These are phyloP conservation scores for Zymoseptoria ardabiliae DNA, from an alignment of 2,329 filamentous ascomycete genomes.

Conservation along the genomic window DNA sequence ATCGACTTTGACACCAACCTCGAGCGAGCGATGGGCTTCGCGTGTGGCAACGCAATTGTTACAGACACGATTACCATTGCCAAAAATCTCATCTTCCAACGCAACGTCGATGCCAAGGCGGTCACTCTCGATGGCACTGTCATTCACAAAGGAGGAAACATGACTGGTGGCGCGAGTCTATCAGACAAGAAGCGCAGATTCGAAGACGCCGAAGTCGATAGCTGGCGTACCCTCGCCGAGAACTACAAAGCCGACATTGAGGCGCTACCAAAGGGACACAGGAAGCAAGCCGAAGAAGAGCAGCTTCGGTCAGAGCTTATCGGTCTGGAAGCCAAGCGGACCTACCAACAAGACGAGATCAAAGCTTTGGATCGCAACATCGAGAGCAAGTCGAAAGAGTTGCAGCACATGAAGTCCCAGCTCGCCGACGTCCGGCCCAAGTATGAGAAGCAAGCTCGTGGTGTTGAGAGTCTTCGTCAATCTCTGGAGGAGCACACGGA, in stretches of 20 bases:
- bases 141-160: conserved; percentile 91
- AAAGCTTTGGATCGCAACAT: conserved; percentile 75
- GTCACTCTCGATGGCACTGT: conserved; percentile 93
- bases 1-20: conserved; percentile 86
- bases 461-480: conserved; percentile 56
- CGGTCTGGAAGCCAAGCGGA: conserved; percentile 69
- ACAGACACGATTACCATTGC: conserved; percentile 83
- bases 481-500: conserved; percentile 51
- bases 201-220: conserved; percentile 83
- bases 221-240: conserved; percentile 67
- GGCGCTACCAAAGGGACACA: conserved; percentile 70
- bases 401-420: conserved; percentile 65
- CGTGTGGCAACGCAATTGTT: conserved; percentile 89
- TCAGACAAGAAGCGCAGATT: conserved; percentile 66
- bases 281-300: conserved; percentile 71
- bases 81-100: conserved; percentile 81
- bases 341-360: conserved; percentile 66
- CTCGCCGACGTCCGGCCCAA: conserved; percentile 71
- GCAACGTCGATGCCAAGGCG: conserved; percentile 80
- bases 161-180: conserved; percentile 86
- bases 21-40: conserved; percentile 88
- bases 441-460: conserved; percentile 62
- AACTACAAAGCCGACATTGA: conserved; percentile 71
- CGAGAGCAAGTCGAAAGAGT: conserved; percentile 73
- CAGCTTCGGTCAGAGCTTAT: conserved; percentile 69